Evolutionary conservation across 2,329 filamentous ascomycete species (phyloP), one percentile per base, ranked within the genome.

Genomic region (Pestalotiopsis sp.): DNA sequence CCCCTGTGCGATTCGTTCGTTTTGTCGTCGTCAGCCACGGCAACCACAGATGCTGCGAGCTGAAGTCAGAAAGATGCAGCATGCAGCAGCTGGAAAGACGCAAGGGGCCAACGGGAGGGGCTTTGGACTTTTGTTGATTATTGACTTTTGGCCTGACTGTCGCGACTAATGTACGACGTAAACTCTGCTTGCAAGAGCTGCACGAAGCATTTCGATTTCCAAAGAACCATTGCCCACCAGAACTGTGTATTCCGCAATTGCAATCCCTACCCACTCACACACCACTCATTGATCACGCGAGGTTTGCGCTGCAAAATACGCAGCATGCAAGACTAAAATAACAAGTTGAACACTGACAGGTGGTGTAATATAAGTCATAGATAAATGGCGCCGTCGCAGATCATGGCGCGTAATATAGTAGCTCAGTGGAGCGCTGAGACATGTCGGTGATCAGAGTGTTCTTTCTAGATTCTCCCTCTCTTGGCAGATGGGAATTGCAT

Each of bases 401-500:
- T 52, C 45, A 36, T 36, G 31, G 31, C 31, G 31, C 6, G 31
- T 36, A 36, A 6, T 36, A 36, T 27, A 2, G 20, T 14, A 36
- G 57, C 14, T 25, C 57, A 27, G 57, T 59, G 57, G 11, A 25
- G 25, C 57, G 57, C 57, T 59, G 57, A 59, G 57, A 59, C 57
- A 59, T 59, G 57, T 12, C 57, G 23, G 57, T 59, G 57, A 59
- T 59, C 57, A 59, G 25, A 17, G 57, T 59, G 57, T 59, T 23
- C 7, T 36, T 31, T 36, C 31, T 36, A 36, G 1, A 13, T 27
- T 13, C 4, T 59, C 20, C 14, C 45, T 52, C 45, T 52, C 45
- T 52, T 52, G 45, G 45, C 45, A 52, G 45, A 52, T 52, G 17
- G 14, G 45, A 7, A 52, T n/a, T 52, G 17, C 45, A 52, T 52